Evolutionary conservation across 176 grass and related monocot genomes (phyloP).

Genomic region (Melocanna baccifera): DNA sequence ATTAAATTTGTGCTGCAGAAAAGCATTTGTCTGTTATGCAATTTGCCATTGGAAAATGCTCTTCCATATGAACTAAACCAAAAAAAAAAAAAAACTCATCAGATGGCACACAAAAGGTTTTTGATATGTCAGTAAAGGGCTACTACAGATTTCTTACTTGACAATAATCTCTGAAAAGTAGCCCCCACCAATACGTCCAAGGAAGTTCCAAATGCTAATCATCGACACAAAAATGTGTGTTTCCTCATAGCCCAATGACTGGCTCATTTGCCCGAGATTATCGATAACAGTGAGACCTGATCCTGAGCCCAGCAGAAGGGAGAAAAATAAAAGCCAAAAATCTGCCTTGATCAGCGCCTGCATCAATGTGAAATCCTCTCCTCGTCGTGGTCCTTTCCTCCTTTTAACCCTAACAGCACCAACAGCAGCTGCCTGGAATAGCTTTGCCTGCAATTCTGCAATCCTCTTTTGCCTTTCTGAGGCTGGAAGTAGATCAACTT

Average conservation of each 20-base stretch:
- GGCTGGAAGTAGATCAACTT: conserved; percentile 80
- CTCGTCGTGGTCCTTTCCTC: conserved; percentile 63
- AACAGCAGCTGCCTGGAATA: conserved; percentile 77
- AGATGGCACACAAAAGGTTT: neutral
- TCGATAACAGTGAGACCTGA: conserved; percentile 91
- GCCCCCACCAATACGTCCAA: conserved; percentile 81
- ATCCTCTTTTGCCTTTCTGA: conserved; percentile 87
- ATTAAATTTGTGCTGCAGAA: neutral
- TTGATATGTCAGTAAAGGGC: conserved; percentile 16
- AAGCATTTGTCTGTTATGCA: neutral
- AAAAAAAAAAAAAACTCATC: conserved; percentile 5
- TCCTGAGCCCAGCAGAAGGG: conserved; percentile 75
- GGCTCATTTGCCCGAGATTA: conserved; percentile 91
- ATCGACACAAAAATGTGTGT: conserved; percentile 84
- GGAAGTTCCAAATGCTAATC: conserved; percentile 98
- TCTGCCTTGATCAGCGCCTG: conserved; percentile 90
- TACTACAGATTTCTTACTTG: conserved; percentile 52
- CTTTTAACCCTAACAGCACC: conserved; percentile 82
- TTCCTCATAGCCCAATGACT: conserved; percentile 72
- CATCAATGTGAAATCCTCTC: conserved; percentile 85
- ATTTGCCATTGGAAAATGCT: neutral
- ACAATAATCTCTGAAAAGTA: conserved; percentile 88
- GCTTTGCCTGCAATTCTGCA: conserved; percentile 62
- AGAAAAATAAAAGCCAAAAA: conserved; percentile 89
- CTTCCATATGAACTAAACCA: neutral